A percentile compares a stretch with the other conserved stretches of the same genome.
phyloP scores from a whole-genome alignment of 306 rosid species.

The Echinosophora koreensis region DNA sequence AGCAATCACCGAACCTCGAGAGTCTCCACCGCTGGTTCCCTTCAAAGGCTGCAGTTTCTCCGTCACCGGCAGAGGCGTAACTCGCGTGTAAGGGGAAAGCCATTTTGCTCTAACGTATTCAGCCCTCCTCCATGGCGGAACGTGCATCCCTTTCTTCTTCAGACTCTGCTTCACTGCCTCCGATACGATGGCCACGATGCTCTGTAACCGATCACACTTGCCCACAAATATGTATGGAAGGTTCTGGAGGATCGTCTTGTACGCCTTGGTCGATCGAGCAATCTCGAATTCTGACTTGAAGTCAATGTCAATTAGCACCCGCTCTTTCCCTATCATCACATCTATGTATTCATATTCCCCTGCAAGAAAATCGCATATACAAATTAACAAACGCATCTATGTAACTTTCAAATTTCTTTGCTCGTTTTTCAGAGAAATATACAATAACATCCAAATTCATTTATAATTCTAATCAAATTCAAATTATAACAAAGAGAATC shows the following conservation, averaged over 20 bases:
- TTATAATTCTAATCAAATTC: neutral
- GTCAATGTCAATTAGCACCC: slow-evolving; percentile 72
- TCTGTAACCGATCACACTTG: slow-evolving; percentile 62
- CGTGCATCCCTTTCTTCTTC: slow-evolving; percentile 75
- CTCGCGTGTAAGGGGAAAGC: slow-evolving; percentile 66
- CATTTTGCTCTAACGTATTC: slow-evolving; percentile 83
- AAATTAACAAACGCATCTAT: neutral
- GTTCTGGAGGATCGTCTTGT: slow-evolving; percentile 67
- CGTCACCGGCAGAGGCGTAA: neutral
- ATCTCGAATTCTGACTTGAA: slow-evolving; percentile 85
- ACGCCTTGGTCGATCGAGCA: slow-evolving; percentile 72
- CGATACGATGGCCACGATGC: slow-evolving; percentile 65
- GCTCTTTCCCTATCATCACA: slow-evolving; percentile 58
- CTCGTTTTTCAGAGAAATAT: neutral
- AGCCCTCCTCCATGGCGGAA: slow-evolving; percentile 83
- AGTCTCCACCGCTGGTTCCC: slow-evolving; percentile 2
- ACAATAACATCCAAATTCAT: neutral
- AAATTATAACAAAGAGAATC: too few species aligned
- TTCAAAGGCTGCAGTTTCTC: slow-evolving; percentile 17
- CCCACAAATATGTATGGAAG: slow-evolving; percentile 80
- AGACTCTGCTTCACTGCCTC: slow-evolving; percentile 87
- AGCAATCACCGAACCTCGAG: neutral
- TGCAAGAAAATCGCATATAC: slow-evolving; percentile 11
- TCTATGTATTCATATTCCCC: slow-evolving; percentile 87
- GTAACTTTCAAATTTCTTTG: neutral